Evolutionary conservation across 306 rosid genomes (phyloP).

Genomic region (Glycyrrhiza uralensis): DNA sequence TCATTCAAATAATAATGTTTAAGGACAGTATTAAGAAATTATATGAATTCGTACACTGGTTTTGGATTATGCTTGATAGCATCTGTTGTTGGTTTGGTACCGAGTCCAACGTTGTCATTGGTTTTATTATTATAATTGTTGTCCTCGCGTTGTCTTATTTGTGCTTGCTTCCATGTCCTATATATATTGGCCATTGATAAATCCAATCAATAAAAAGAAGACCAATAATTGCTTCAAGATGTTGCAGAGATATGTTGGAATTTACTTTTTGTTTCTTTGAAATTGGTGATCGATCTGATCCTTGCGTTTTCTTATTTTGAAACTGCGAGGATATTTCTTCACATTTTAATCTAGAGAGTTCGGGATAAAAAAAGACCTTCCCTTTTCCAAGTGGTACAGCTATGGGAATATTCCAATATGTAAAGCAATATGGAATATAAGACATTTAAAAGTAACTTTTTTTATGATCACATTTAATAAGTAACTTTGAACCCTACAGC

Average conservation of each 20-base stretch:
- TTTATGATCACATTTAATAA: too few relatives aligned
- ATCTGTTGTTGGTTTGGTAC: neutral
- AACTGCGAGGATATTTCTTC: neutral
- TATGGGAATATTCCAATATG: slow-evolving; percentile 14
- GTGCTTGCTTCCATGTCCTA: neutral
- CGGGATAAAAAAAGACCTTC: neutral
- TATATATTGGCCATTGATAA: neutral
- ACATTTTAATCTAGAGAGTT: neutral
- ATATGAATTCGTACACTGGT: neutral
- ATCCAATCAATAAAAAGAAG: neutral
- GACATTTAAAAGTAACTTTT: slow-evolving; percentile 39
- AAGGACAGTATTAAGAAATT: neutral
- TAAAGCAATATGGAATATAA: slow-evolving; percentile 32
- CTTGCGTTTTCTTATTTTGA: neutral
- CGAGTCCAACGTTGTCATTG: neutral
- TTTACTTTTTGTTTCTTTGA: slow-evolving; percentile 12
- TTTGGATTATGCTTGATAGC: slow-evolving; percentile 8
- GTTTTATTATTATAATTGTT: neutral
- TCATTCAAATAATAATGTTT: neutral
- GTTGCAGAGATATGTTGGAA: slow-evolving; percentile 7
- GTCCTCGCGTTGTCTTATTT: neutral
- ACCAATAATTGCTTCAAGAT: slow-evolving; percentile 11
- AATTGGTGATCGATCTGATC: neutral
- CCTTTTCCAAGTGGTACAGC: slow-evolving; percentile 24
- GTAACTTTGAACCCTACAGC: slow-evolving; percentile 29